phyloP scores from a whole-genome alignment of 495 filamentous ascomycete genomes.

The Podospora pseudoanserina region DNA sequence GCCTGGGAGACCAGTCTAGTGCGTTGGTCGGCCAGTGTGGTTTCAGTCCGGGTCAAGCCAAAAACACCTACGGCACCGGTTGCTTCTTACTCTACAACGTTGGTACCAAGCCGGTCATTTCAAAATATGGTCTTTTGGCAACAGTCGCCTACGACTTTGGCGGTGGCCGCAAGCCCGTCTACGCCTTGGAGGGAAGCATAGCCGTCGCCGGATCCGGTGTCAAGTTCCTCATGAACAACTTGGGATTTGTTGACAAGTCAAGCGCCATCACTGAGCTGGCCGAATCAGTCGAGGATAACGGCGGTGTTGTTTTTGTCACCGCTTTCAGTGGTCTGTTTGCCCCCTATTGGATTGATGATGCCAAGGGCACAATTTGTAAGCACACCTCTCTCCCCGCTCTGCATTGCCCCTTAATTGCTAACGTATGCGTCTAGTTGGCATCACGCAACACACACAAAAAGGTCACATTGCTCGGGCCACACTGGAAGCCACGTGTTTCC shows the following conservation, averaged over 20 bases:
- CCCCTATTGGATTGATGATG: slow-evolving; percentile 98
- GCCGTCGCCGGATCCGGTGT: slow-evolving; percentile 88
- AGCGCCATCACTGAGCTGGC: slow-evolving; percentile 80
- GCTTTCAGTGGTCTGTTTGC: slow-evolving; percentile 95
- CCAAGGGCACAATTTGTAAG: slow-evolving; percentile 73
- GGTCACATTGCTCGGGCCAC: slow-evolving; percentile 93
- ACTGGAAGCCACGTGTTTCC: slow-evolving; percentile 91
- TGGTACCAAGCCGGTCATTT: slow-evolving; percentile 84
- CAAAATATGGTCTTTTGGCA: slow-evolving; percentile 79
- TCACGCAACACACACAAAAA: slow-evolving; percentile 85
- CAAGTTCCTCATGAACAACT: slow-evolving; percentile 86
- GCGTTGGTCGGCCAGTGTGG: slow-evolving; percentile 90
- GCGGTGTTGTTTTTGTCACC: slow-evolving; percentile 90
- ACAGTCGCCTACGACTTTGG: slow-evolving; percentile 89
- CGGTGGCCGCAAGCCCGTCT: slow-evolving; percentile 67
- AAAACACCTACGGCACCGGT: slow-evolving; percentile 96
- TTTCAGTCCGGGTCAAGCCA: slow-evolving; percentile 80
- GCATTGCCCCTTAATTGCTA: background rate
- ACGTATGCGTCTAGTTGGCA: slow-evolving; percentile 50
- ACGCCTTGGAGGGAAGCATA: slow-evolving; percentile 89
- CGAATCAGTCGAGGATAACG: slow-evolving; percentile 77
- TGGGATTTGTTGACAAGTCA: slow-evolving; percentile 76
- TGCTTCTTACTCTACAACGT: slow-evolving; percentile 96
- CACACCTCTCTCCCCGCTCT: background rate
- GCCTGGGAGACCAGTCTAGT: slow-evolving; percentile 88